phyloP scores from a whole-genome alignment of 805 yeast genomes.

The Yarrowia sp. region DNA sequence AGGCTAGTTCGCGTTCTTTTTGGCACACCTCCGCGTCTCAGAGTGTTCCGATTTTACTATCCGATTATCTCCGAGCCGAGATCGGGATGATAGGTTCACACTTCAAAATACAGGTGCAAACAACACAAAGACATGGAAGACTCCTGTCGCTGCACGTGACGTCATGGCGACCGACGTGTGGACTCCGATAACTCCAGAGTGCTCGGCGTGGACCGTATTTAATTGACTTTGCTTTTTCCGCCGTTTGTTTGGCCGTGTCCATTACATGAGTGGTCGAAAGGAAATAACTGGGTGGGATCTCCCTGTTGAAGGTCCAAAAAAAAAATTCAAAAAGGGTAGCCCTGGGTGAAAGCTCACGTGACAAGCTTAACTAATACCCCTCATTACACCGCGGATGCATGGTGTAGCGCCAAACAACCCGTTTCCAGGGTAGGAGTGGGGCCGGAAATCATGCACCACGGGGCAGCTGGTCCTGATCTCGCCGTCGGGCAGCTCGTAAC shows the following conservation, averaged over 20 bases:
- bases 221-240: neutral
- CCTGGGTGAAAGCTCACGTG: slow-evolving; percentile 6
- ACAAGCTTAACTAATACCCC: slow-evolving; percentile 23
- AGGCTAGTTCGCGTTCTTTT: neutral
- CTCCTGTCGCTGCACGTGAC: neutral
- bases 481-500: neutral
- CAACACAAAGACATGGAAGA: neutral
- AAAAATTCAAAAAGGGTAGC: neutral
- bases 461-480: neutral
- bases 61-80: slow-evolving; percentile 15
- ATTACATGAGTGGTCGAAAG: neutral
- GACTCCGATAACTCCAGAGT: neutral
- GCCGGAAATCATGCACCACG: neutral
- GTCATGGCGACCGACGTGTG: neutral
- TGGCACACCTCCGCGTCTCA: slow-evolving; percentile 4
- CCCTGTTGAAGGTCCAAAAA: neutral
- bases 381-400: slow-evolving; percentile 15
- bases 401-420: neutral
- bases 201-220: neutral
- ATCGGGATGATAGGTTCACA: neutral
- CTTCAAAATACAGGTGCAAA: neutral
- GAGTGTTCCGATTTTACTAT: neutral
- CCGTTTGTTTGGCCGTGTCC: slow-evolving; percentile 12
- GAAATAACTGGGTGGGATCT: slow-evolving; percentile 1
- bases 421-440: neutral